Evolutionary conservation across 2,329 filamentous ascomycete species (phyloP), one percentile per base, ranked within the genome.

Genomic region (Dactylellina drechsleri): DNA sequence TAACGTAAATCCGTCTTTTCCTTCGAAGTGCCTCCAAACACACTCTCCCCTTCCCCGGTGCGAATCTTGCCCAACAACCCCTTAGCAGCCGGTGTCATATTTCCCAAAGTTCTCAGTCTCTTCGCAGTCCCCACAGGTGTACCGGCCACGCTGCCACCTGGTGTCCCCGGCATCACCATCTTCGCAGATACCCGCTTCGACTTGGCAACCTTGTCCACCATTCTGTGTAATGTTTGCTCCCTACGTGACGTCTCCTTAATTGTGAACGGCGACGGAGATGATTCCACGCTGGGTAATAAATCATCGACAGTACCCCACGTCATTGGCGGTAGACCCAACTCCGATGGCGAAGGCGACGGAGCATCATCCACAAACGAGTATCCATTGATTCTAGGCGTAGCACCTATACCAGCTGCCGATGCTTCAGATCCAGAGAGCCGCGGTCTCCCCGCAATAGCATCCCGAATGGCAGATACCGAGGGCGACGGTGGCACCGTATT

Each of bases 361-460:
- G n/a, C 91, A 67, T 96, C 92, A 78, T 97, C 93, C 41, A 99
- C 93, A 82, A 97, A 98, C 0, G 92, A 88, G 81, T 97, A 99
- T 0, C 95, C 95, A 77, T 96, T 96, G 0, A 98, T 92, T 1
- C 92, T 87, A 0, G 94, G 95, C 0, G 94, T 98, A 81, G 96
- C 93, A 70, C 86, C 86, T 15, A 90, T 91, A 0, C 85, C 85
- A 74, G 84, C 87, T 1, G 85, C 85, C 8, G 84, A 84, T 4
- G 87, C 87, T 77, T 92, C 89, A 12, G 88, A 87, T 23, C 89
- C 87, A 7, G 85, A 86, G 1, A 85, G 83, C 7, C 88, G 86
- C 3, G 90, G 88, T 6, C 85, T 87, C 8, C 93, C 92, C 0
- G 90, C 88, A 66, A 97, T 92, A 7, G 93, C 93, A 78, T 93